Percentiles rank a stretch among this genome's conserved stretches.
phyloP scores from a whole-genome alignment of 2,329 filamentous ascomycete species.

The Fusarium sp. region DNA sequence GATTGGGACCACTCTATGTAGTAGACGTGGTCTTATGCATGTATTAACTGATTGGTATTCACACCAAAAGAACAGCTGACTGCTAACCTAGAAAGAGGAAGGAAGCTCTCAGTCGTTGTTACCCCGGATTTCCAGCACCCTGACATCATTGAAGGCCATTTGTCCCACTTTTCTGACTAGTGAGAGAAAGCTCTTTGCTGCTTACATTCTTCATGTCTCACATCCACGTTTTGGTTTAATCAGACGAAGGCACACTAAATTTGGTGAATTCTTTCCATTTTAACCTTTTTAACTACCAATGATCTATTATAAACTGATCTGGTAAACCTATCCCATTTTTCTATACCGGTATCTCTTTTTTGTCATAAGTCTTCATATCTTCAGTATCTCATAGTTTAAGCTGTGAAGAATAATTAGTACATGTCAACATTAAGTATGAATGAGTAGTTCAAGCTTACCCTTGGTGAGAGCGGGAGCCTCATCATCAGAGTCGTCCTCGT shows the following conservation, averaged over 20 bases:
- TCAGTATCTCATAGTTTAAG: slow-evolving; percentile 36
- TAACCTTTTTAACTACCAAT: slow-evolving; percentile 11
- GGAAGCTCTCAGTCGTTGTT: not conserved
- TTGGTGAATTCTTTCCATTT: slow-evolving; percentile 12
- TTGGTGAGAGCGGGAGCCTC: slow-evolving; percentile 58
- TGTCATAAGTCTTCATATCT: slow-evolving; percentile 13
- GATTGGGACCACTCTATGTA: slow-evolving; percentile 9
- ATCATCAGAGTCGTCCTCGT: slow-evolving; percentile 50
- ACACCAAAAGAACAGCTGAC: not conserved
- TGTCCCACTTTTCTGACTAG: slow-evolving; percentile 21
- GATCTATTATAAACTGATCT: slow-evolving; percentile 7
- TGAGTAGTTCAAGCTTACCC: slow-evolving; percentile 52
- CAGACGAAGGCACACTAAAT: not conserved
- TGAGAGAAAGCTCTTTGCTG: slow-evolving; percentile 1
- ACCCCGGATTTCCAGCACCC: slow-evolving; percentile 38
- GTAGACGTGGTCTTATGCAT: slow-evolving; percentile 5
- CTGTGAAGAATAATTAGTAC: slow-evolving; percentile 37
- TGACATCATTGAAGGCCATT: slow-evolving; percentile 32
- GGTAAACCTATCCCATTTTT: slow-evolving; percentile 13
- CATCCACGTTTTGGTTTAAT: not conserved
- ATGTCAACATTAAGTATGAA: not conserved
- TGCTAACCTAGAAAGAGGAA: not conserved
- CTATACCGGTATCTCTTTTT: slow-evolving; percentile 20
- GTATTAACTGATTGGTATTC: not conserved
- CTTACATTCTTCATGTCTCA: slow-evolving; percentile 3